These are phyloP conservation scores for Sphagnum magellanicum DNA, from an alignment of 228 moss, liverwort and hornwort genomes.

Conservation along the genomic window DNA sequence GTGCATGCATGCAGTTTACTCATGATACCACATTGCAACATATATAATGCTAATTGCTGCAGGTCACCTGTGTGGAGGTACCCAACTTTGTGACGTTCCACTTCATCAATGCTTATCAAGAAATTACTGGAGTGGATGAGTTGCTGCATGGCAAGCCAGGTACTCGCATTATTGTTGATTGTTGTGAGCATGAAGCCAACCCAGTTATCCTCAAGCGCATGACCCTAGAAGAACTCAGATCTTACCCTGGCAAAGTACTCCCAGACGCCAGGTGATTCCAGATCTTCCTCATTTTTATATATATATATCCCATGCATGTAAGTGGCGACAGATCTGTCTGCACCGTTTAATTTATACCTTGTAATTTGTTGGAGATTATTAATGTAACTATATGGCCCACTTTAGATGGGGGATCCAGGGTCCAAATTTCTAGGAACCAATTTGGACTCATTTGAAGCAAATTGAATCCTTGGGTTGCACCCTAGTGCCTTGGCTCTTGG, in stretches of 20 bases:
- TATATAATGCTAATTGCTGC: background rate
- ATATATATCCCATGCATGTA: background rate
- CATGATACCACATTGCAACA: too few relatives aligned
- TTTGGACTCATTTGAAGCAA: too few relatives aligned
- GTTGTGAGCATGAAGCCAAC: conserved; percentile 31
- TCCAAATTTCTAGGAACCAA: too few relatives aligned
- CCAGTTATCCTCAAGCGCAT: conserved; percentile 27
- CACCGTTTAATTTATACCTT: too few relatives aligned
- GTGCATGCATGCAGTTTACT: too few relatives aligned
- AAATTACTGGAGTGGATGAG: conserved; percentile 7
- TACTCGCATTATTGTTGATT: conserved; percentile 15
- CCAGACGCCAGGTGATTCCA: conserved; percentile 22
- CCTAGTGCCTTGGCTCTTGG: too few relatives aligned
- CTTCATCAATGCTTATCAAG: conserved; percentile 33
- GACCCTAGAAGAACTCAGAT: conserved; percentile 18
- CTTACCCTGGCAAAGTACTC: conserved; percentile 17
- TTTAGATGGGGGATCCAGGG: too few relatives aligned
- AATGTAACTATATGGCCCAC: too few relatives aligned
- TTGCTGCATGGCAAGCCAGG: conserved; percentile 4
- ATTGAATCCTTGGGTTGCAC: too few relatives aligned
- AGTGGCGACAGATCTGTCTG: too few relatives aligned
- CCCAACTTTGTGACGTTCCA: conserved; percentile 34
- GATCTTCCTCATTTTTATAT: background rate
- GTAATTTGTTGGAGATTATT: too few relatives aligned
- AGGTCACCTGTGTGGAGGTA: conserved; percentile 21